These are phyloP conservation scores for Verticillium dahliae DNA, from an alignment of 2,329 filamentous ascomycete genomes.

Conservation along the genomic window DNA sequence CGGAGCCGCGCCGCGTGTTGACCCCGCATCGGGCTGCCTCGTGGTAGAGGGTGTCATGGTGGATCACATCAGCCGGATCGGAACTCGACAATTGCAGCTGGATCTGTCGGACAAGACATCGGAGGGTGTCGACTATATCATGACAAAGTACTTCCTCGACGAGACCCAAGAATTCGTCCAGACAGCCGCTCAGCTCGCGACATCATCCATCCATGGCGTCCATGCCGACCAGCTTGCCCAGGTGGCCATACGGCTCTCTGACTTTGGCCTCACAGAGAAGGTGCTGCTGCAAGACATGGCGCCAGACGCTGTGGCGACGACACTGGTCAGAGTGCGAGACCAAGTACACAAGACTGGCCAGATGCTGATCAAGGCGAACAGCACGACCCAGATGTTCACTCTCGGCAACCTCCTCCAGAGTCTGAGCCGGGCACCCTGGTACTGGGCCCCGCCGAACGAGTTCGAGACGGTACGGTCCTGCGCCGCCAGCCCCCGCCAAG, in stretches of 20 bases:
- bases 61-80: slow-evolving; percentile 15
- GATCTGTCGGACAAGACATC: neutral
- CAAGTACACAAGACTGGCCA: neutral
- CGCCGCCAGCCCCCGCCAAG: neutral
- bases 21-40: slow-evolving; percentile 8
- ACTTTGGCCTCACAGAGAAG: neutral
- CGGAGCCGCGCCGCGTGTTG: neutral
- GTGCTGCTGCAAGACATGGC: neutral
- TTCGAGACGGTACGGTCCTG: neutral
- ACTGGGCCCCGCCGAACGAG: neutral
- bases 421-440: neutral
- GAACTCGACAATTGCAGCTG: slow-evolving; percentile 7
- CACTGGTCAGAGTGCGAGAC: neutral
- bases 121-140: slow-evolving; percentile 15
- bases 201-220: neutral
- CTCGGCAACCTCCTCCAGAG: neutral
- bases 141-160: slow-evolving; percentile 16
- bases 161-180: slow-evolving; percentile 15
- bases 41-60: slow-evolving; percentile 14
- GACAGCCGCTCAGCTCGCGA: neutral
- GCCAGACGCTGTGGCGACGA: neutral
- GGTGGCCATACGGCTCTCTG: neutral
- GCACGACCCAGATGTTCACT: neutral
- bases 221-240: neutral
- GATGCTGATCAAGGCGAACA: neutral